Base-by-base conservation (phyloP, 1,284 basidiomycete species). In the Melampsora americana region DNA sequence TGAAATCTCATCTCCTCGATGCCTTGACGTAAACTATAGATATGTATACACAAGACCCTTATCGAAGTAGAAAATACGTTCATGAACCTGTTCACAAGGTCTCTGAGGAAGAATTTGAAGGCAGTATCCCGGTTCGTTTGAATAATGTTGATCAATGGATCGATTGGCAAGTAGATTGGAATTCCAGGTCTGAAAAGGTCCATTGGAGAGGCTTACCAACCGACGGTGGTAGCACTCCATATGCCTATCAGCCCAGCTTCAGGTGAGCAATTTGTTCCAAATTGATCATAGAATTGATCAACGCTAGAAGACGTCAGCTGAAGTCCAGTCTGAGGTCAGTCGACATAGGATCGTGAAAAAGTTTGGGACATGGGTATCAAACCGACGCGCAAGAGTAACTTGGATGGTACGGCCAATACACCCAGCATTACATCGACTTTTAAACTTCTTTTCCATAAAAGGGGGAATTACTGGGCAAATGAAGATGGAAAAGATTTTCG, bases 11-110 rank as follows among this genome's bases (percentile, higher is more conserved):
- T 7, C 61, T 35, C 35, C 42, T 69, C 16, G 53, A 14, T 39
- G 28, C 16, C 18, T 35, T 20, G 26, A 5, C 12, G 65, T 35
- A 18, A 44, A 42, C 1, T 18, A 46, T 50, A 71, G 69, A 71
- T 35, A 35, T 71, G 23, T 71, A 71, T 53, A 71, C 42, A 50
- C 69, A 60, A 48, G 69, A 71, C 53, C 69, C 69, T 14, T 71
- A 71, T 35, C 61, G 64, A 71, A 71, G 60, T 18, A 59, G 69
- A 48, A 39, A 50, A 23, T 71, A 71, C 39, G 60, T 44, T 11
- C 44, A 71, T 64, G 69, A 71, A 35, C 69, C 69, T 18, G 60
- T 71, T 44, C 46, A 18, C 23, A 71, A 71, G 42, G 60, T 62
- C 26, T 42, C 69, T 5, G 69, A 61, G 16, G 69, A 61, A 48